Conservation (phyloP, 805 yeast species). For the Cyberlindnera petersonii region DNA sequence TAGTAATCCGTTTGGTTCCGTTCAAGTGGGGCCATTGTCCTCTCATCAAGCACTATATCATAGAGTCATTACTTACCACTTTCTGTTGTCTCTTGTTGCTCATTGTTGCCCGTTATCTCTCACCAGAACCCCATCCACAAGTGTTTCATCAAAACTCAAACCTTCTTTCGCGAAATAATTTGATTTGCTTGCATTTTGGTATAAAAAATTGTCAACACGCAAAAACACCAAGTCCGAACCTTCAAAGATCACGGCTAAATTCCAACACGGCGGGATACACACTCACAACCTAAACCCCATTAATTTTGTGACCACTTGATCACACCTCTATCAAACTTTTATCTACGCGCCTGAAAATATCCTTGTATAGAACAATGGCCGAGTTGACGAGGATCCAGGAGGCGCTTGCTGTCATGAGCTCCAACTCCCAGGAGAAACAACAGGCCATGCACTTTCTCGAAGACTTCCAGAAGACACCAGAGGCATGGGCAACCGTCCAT, state of each 20-base stretch:
- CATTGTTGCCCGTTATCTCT: constrained; percentile 24
- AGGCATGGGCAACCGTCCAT: constrained; percentile 76
- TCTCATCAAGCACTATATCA: too few relatives aligned
- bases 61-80: constrained; percentile 31
- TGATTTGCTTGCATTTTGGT: too few relatives aligned
- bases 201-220: too few relatives aligned
- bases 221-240: background rate
- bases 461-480: constrained; percentile 73
- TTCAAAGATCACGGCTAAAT: too few relatives aligned
- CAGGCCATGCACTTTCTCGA: constrained; percentile 59
- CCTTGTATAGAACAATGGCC: constrained; percentile 2
- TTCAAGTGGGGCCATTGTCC: too few relatives aligned
- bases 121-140: too few relatives aligned
- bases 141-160: too few relatives aligned
- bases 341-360: background rate
- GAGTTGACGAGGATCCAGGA: constrained; percentile 18
- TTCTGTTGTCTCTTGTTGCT: constrained; percentile 42
- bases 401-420: constrained; percentile 27
- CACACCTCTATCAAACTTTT: background rate
- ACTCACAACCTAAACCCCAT: too few relatives aligned
- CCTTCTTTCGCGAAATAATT: background rate
- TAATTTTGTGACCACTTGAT: background rate
- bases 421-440: constrained; percentile 31
- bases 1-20: too few relatives aligned
- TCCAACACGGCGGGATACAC: too few relatives aligned